A percentile compares a stretch with the other conserved stretches of the same genome.
Conservation (phyloP, 768 basidiomycete species). For the Amanita jacksonii region DNA sequence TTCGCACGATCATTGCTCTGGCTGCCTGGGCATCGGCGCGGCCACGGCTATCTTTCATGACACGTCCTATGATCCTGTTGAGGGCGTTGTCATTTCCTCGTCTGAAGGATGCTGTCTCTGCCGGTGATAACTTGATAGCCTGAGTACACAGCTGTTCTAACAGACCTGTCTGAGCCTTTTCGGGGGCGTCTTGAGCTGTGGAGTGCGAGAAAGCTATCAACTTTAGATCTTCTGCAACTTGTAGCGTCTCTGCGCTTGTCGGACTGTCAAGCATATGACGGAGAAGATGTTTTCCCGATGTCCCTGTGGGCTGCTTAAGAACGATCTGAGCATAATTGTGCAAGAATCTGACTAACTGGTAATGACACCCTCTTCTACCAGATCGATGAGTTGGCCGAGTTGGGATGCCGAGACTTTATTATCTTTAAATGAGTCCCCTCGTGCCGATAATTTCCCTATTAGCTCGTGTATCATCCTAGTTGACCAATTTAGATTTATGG, state of each 20-base stretch:
- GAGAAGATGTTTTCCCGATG: slow-evolving; percentile 71
- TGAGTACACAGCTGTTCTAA: slow-evolving; percentile 47
- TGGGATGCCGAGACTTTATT: slow-evolving; percentile 53
- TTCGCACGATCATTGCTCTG: neutral
- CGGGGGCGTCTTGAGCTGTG: slow-evolving; percentile 8
- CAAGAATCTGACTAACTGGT: slow-evolving; percentile 48
- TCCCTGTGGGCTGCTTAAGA: slow-evolving; percentile 35
- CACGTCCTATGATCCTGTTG: slow-evolving; percentile 73
- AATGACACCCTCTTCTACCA: slow-evolving; percentile 55
- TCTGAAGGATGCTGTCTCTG: slow-evolving; percentile 54
- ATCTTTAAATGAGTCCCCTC: slow-evolving; percentile 42
- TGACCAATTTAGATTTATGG: slow-evolving; percentile 1
- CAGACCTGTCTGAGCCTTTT: slow-evolving; percentile 11
- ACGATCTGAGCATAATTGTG: neutral
- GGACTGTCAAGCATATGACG: slow-evolving; percentile 52
- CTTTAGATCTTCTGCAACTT: slow-evolving; percentile 41
- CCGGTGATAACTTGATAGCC: slow-evolving; percentile 58
- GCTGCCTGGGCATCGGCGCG: slow-evolving; percentile 56
- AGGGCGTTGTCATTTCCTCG: slow-evolving; percentile 69
- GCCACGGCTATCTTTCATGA: slow-evolving; percentile 78
- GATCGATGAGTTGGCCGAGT: slow-evolving; percentile 69
- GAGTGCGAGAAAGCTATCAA: slow-evolving; percentile 28
- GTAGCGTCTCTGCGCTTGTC: slow-evolving; percentile 23
- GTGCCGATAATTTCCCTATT: slow-evolving; percentile 61
- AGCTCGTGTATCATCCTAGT: slow-evolving; percentile 84